A percentile compares a stretch with the other conserved stretches of the same genome.
These are phyloP conservation scores for Macrotyloma uniflorum DNA, from an alignment of 306 rosid species.

Conservation along the genomic window DNA sequence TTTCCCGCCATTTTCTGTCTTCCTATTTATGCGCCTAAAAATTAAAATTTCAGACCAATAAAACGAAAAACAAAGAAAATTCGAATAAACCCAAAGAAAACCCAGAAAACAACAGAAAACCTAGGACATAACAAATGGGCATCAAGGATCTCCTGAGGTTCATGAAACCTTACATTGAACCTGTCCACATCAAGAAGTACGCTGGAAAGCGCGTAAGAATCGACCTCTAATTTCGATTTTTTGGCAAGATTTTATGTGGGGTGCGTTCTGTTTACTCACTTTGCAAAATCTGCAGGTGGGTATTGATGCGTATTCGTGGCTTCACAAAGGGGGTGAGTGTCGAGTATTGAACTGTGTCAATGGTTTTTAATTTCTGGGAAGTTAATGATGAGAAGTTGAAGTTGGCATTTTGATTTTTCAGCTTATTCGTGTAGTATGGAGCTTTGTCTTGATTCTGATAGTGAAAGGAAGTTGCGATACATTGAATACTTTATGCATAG, in stretches of 20 bases:
- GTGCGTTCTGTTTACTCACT: background rate
- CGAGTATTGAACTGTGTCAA: background rate
- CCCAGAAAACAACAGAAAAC: constrained; percentile 29
- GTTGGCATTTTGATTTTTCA: constrained; percentile 41
- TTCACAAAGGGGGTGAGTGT: constrained; percentile 87
- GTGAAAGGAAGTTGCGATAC: constrained; percentile 68
- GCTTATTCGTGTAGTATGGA: constrained; percentile 98
- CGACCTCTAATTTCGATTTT: constrained; percentile 21
- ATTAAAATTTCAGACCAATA: background rate
- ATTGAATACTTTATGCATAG: constrained; percentile 77
- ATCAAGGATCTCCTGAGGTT: constrained; percentile 96
- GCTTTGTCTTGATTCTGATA: constrained; percentile 69
- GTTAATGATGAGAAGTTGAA: background rate
- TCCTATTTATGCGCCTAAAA: background rate
- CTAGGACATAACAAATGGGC: constrained; percentile 57
- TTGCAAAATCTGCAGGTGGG: constrained; percentile 70
- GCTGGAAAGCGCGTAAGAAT: constrained; percentile 78
- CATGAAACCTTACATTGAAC: constrained; percentile 77
- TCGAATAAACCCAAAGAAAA: constrained; percentile 40
- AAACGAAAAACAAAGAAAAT: background rate
- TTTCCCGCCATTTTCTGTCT: constrained; percentile 77
- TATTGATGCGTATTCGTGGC: constrained; percentile 97
- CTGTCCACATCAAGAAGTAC: constrained; percentile 70
- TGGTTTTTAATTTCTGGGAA: background rate
- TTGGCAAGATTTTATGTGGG: constrained; percentile 1